A percentile compares a stretch with the other conserved stretches of the same genome.
These are phyloP conservation scores for Puccinia horiana DNA, from an alignment of 1,284 basidiomycete species.

Conservation along the genomic window DNA sequence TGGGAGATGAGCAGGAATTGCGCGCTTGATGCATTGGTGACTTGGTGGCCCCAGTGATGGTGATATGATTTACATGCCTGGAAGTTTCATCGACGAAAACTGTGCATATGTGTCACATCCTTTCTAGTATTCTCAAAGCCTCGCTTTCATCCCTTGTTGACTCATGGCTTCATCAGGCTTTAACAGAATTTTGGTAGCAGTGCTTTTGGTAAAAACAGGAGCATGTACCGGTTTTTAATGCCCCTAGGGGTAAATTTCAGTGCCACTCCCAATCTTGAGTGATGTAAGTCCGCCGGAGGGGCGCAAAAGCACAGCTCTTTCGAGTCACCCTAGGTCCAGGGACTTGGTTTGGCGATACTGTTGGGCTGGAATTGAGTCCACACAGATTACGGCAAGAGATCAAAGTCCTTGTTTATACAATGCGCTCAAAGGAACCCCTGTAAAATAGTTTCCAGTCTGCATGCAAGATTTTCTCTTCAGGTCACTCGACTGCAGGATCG, in stretches of 20 bases:
- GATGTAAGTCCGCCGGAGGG: background rate
- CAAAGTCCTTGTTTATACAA: background rate
- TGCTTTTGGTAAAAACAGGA: background rate
- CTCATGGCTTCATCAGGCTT: background rate
- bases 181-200: background rate
- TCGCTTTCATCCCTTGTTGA: background rate
- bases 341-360: background rate
- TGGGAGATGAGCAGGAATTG: too few relatives aligned
- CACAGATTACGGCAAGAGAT: background rate
- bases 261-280: background rate
- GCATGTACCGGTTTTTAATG: background rate
- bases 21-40: too few relatives aligned
- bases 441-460: background rate
- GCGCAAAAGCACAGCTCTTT: background rate
- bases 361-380: background rate
- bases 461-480: slow-evolving; percentile 1
- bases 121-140: background rate
- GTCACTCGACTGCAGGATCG: slow-evolving; percentile 5
- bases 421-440: background rate
- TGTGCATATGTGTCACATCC: background rate
- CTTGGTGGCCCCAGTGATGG: too few relatives aligned
- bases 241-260: background rate
- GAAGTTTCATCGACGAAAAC: background rate
- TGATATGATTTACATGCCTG: too few relatives aligned
- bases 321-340: background rate